Conservation (phyloP, 345 rosid genomes). For the Corymbia maculata region DNA sequence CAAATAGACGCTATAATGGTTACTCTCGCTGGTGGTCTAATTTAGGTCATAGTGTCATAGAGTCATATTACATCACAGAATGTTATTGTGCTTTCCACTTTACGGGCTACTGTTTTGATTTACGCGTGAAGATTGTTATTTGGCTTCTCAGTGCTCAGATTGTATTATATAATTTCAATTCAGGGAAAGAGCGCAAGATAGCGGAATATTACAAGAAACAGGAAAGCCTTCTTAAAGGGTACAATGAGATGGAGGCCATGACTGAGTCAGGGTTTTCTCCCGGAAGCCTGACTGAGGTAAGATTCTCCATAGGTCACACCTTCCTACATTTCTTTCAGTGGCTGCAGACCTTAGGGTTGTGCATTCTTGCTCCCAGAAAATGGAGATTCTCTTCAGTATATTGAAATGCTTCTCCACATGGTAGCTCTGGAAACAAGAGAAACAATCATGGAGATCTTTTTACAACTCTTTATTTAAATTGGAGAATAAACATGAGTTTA, state of each 20-base stretch:
- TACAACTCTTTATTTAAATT: neutral
- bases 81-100: neutral
- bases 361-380: neutral
- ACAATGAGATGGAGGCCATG: constrained; percentile 65
- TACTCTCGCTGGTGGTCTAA: neutral
- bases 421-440: neutral
- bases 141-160: neutral
- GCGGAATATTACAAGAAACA: constrained; percentile 80
- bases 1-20: neutral
- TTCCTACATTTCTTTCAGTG: neutral
- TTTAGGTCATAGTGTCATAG: neutral
- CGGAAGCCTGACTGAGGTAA: constrained; percentile 55
- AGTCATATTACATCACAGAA: neutral
- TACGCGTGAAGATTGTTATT: neutral
- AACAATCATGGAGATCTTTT: neutral
- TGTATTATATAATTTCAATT: neutral
- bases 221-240: constrained; percentile 63
- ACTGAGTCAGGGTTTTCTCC: constrained; percentile 36
- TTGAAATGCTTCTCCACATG: neutral
- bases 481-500: neutral
- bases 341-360: neutral
- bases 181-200: constrained; percentile 58
- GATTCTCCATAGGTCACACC: neutral
- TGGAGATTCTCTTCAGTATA: neutral
- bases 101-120: neutral